Evolutionary conservation across 768 basidiomycete species (phyloP).

Genomic region (Psilocybe azurescens): DNA sequence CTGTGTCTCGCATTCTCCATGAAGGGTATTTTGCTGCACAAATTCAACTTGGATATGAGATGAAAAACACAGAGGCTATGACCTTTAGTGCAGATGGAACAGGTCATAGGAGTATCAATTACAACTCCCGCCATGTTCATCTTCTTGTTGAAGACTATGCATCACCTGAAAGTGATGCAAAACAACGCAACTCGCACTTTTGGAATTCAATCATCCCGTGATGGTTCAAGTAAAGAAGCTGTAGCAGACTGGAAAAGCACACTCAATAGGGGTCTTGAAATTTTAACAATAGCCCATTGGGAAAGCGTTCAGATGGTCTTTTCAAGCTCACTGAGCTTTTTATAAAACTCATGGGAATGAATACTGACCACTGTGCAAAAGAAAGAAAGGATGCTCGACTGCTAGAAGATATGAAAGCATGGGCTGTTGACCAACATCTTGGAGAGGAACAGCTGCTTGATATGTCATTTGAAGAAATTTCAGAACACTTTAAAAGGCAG

Average conservation of each 20-base stretch:
- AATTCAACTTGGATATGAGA: conserved; percentile 28
- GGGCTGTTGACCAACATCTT: conserved; percentile 25
- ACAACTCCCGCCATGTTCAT: conserved; percentile 25
- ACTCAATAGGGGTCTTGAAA: conserved; percentile 17
- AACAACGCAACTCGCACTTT: conserved; percentile 20
- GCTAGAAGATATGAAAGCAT: conserved; percentile 23
- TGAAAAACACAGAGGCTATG: conserved; percentile 19
- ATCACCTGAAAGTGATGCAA: background rate
- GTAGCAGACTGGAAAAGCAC: conserved; percentile 24
- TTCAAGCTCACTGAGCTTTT: conserved; percentile 21
- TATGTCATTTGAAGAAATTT: conserved; percentile 14
- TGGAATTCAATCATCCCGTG: conserved; percentile 24
- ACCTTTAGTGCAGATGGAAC: conserved; percentile 28
- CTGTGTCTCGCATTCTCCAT: conserved; percentile 18
- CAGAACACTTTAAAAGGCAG: too few species aligned
- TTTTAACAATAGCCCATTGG: conserved; percentile 29
- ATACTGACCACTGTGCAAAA: conserved; percentile 18
- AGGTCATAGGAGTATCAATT: conserved; percentile 26
- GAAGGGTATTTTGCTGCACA: conserved; percentile 29
- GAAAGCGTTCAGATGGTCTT: conserved; percentile 18
- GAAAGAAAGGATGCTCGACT: conserved; percentile 32
- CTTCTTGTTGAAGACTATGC: conserved; percentile 22
- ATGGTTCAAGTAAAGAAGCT: conserved; percentile 27
- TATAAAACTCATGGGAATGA: conserved; percentile 19
- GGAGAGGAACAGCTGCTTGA: conserved; percentile 27